Evolutionary conservation across 2,329 filamentous ascomycete genomes (phyloP).

Genomic region (Colletotrichum orchidophilum): DNA sequence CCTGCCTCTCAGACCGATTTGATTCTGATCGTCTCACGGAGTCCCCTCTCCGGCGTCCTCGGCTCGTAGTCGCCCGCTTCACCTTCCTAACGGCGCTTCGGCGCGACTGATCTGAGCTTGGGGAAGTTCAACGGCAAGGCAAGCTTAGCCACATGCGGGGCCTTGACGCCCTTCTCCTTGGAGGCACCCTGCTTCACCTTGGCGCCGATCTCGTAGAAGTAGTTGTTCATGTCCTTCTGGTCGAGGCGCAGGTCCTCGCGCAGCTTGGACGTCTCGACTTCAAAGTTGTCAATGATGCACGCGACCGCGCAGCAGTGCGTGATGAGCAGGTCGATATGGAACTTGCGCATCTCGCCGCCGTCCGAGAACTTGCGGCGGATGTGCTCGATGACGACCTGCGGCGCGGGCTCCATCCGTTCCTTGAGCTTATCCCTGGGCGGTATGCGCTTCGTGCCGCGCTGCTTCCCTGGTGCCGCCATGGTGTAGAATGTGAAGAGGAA

Average conservation of each 20-base stretch:
- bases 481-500: constrained; percentile 65
- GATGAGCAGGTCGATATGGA: constrained; percentile 75
- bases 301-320: constrained; percentile 79
- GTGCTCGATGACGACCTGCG: constrained; percentile 70
- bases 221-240: constrained; percentile 74
- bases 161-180: constrained; percentile 65
- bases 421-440: constrained; percentile 71
- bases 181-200: constrained; percentile 69
- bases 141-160: constrained; percentile 71
- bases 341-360: constrained; percentile 72
- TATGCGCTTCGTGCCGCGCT: constrained; percentile 59
- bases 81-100: constrained; percentile 33
- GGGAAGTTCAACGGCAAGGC: constrained; percentile 86
- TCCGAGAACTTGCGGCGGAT: constrained; percentile 77
- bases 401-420: constrained; percentile 64
- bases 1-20: not conserved
- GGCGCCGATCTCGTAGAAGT: constrained; percentile 81
- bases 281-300: constrained; percentile 77
- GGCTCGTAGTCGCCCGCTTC: not conserved
- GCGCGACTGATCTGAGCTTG: constrained; percentile 56
- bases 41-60: not conserved
- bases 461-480: constrained; percentile 54
- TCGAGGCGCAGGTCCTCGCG: constrained; percentile 78
- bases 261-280: constrained; percentile 75
- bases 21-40: not conserved